These are phyloP conservation scores for Xylariaceae sp. DNA, from an alignment of 2,329 filamentous ascomycete species.

Conservation along the genomic window DNA sequence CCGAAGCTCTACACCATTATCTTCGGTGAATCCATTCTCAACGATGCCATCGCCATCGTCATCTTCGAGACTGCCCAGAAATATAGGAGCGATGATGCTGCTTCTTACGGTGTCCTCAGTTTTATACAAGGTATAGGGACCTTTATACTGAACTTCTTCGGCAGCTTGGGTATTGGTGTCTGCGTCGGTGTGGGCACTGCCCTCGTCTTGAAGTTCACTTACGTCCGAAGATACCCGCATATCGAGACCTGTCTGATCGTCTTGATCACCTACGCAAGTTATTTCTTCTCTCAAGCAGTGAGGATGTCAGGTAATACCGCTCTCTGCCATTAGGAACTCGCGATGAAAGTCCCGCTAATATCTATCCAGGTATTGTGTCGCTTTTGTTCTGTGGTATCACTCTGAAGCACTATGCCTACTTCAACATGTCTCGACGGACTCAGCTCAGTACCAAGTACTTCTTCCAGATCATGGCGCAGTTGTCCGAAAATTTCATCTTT, in stretches of 20 bases:
- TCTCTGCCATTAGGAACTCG: slow-evolving; percentile 10
- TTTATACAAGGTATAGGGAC: slow-evolving; percentile 89
- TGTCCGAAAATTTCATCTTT: slow-evolving; percentile 99
- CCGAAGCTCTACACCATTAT: slow-evolving; percentile 98
- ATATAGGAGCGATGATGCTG: slow-evolving; percentile 73
- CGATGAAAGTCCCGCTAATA: slow-evolving; percentile 3
- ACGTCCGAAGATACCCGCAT: slow-evolving; percentile 87
- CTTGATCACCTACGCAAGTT: slow-evolving; percentile 90
- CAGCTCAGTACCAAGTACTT: slow-evolving; percentile 97
- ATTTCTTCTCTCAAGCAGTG: slow-evolving; percentile 95
- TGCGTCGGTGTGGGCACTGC: slow-evolving; percentile 83
- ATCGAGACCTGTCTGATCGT: slow-evolving; percentile 95
- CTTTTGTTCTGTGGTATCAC: slow-evolving; percentile 97
- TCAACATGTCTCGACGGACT: slow-evolving; percentile 98
- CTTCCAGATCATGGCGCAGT: slow-evolving; percentile 88
- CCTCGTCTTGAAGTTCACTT: slow-evolving; percentile 88
- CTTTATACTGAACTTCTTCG: slow-evolving; percentile 95
- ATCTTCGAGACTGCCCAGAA: slow-evolving; percentile 96
- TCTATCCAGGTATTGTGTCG: slow-evolving; percentile 76
- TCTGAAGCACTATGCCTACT: slow-evolving; percentile 97
- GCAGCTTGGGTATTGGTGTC: slow-evolving; percentile 84
- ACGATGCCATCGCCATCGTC: slow-evolving; percentile 97
- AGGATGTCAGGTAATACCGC: slow-evolving; percentile 94
- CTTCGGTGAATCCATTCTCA: slow-evolving; percentile 96
- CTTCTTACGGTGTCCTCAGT: slow-evolving; percentile 71